Conservation (phyloP, 2,329 filamentous ascomycete species). For the Aspergillus aculeatinus region DNA sequence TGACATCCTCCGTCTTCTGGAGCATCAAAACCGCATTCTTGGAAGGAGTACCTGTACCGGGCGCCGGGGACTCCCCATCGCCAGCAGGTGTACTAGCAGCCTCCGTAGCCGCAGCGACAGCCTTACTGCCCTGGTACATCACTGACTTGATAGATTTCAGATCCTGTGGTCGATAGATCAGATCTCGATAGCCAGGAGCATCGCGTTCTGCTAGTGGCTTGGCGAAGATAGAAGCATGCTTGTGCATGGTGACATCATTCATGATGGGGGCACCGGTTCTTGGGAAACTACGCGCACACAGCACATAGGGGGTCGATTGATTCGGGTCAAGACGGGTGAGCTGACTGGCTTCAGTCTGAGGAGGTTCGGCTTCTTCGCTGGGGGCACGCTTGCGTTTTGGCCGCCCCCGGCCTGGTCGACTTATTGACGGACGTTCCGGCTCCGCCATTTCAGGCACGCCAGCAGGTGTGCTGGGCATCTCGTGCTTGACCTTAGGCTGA, state of each 20-base stretch:
- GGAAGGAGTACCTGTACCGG: conserved; percentile 33
- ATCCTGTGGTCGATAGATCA: conserved; percentile 73
- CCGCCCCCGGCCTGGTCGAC: conserved; percentile 28
- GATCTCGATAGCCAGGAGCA: conserved; percentile 71
- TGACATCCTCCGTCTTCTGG: conserved; percentile 68
- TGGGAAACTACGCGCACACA: conserved; percentile 51
- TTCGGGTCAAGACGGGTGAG: conserved; percentile 29
- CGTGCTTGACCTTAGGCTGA: conserved; percentile 30
- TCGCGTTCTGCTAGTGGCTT: conserved; percentile 72
- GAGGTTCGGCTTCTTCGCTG: conserved; percentile 35
- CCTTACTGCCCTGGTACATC: conserved; percentile 54
- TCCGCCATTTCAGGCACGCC: conserved; percentile 34
- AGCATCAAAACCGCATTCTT: conserved; percentile 45
- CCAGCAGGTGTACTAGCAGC: conserved; percentile 67
- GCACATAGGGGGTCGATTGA: conserved; percentile 37
- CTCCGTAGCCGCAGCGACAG: conserved; percentile 45
- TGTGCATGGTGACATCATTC: conserved; percentile 74
- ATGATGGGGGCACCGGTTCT: conserved; percentile 71
- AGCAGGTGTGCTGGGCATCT: conserved; percentile 37
- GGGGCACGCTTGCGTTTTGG: conserved; percentile 44
- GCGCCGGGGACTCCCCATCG: conserved; percentile 53
- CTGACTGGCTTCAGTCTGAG: conserved; percentile 27
- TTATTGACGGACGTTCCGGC: conserved; percentile 28
- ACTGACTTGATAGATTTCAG: conserved; percentile 75
- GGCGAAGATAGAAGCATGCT: conserved; percentile 76